phyloP scores from a whole-genome alignment of 257 asterid species.

The Ophiorrhiza pumila region DNA sequence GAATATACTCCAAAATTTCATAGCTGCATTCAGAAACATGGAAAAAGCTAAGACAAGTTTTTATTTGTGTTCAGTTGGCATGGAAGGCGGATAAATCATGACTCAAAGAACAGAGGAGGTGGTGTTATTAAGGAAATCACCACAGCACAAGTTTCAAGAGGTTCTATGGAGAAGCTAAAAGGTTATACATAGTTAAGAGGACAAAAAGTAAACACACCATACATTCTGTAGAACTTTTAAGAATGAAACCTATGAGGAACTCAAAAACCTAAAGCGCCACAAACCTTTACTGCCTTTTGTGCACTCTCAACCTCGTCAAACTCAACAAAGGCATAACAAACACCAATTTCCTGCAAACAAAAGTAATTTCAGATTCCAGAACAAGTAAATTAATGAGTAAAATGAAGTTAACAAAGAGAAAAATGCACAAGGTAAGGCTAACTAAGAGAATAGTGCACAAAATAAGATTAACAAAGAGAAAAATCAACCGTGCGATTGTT shows the following conservation, averaged over 20 bases:
- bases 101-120: too few species aligned
- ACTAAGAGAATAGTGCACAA: neutral
- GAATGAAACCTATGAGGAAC: neutral
- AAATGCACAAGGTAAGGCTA: neutral
- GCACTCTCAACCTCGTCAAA: conserved; percentile 75
- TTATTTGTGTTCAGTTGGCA: too few species aligned
- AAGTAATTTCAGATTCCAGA: conserved; percentile 24
- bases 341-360: conserved; percentile 64
- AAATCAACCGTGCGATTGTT: conserved; percentile 57
- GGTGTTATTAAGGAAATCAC: neutral
- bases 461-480: neutral
- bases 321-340: conserved; percentile 86
- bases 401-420: conserved; percentile 4
- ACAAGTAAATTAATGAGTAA: conserved; percentile 7
- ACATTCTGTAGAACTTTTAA: neutral
- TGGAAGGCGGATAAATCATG: too few species aligned
- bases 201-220: neutral
- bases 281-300: conserved; percentile 70
- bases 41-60: too few species aligned
- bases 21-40: too few species aligned
- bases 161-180: neutral
- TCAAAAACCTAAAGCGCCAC: neutral
- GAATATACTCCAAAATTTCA: too few species aligned
- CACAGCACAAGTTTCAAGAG: neutral
- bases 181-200: neutral